These are phyloP conservation scores for Pseudoscleropodium purum DNA, from an alignment of 225 moss, liverwort and hornwort genomes.

Conservation along the genomic window DNA sequence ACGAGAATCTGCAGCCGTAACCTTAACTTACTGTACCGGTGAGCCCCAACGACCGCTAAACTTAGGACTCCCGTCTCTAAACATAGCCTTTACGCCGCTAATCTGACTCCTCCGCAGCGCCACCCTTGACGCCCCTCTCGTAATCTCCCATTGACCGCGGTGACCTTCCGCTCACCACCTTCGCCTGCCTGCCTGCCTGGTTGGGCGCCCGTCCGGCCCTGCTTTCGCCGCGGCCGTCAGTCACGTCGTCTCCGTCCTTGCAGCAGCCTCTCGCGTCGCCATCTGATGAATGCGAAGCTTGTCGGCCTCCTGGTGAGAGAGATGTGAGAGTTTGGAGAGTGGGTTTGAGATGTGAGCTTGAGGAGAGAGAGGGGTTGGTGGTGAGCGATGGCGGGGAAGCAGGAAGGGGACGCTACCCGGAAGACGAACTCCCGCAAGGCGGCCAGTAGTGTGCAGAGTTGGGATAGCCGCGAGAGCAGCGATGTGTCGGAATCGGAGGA, in stretches of 20 bases:
- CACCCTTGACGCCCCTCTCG: not conserved
- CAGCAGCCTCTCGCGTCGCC: not conserved
- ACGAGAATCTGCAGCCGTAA: not conserved
- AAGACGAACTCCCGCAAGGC: slow-evolving; percentile 25
- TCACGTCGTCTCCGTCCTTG: not conserved
- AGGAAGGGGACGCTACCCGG: slow-evolving; percentile 12
- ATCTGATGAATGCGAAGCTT: not conserved
- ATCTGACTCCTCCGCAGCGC: not conserved
- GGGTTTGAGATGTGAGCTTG: not conserved
- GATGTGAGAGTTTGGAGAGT: not conserved
- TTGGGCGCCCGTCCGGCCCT: not conserved
- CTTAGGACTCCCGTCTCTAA: not conserved
- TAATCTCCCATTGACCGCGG: not conserved
- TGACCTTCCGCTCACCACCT: not conserved
- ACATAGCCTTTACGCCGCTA: not conserved
- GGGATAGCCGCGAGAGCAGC: slow-evolving; percentile 52
- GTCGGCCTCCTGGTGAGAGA: not conserved
- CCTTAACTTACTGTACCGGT: not conserved
- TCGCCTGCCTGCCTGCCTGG: not conserved
- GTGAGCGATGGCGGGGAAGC: slow-evolving; percentile 29
- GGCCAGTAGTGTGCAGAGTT: slow-evolving; percentile 29
- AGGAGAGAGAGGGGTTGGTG: not conserved
- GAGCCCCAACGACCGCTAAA: not conserved
- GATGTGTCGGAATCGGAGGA: slow-evolving; percentile 63
- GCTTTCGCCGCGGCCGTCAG: not conserved